Base-by-base conservation (phyloP, 192 early-diverging fungal species). In the Coemansia sp. region DNA sequence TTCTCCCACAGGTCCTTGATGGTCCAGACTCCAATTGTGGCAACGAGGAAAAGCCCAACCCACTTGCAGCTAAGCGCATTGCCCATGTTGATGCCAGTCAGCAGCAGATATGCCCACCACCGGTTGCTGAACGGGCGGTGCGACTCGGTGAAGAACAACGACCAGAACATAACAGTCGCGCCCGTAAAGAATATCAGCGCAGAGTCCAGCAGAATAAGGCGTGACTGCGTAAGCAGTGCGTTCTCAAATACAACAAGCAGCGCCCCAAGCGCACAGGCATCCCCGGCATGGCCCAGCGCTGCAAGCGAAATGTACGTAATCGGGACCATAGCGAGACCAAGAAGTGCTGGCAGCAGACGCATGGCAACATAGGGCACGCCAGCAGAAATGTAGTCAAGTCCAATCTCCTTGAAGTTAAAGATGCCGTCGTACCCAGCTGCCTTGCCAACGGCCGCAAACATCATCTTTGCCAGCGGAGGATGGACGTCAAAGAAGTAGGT, bases 401-500 rank as follows among this genome's bases (percentile, higher is more conserved):
- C 94, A 78, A 99, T 99, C 63, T 90, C 87, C 62, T 95, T 94
- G 72, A 99, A 99, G 66, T 93, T 86, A 79, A 97, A 99, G 45
- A 88, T 80, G 7, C 94, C 94, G 72, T 98, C 88, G 76, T 97
- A 94, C 5, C 97, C 97, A 52, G 89, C 88, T 19, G 95, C 51
- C 75, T 86, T 85, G 18, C 92, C 95, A 4, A 85, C 86, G 8
- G 77, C 77, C 2, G 95, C 94, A 48, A 98, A 86, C 76, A 98
- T 68, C 83, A 98, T 80, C 69, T 96, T 97, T 52, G 94, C 96
- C 36, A 98, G 86, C 15, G 95, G 95, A 41, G 96, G 96, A 71
- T 98, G 96, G 0, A 98, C 94, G 74, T 98, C 96, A 77, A 98
- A 95, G 78, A 89, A 98, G 73, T 91, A 98, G 7, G 88, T 88